Percentiles rank a stretch among this genome's conserved stretches.
Evolutionary conservation across 208 protist species (phyloP).

Genomic region (Crithidia acanthocephali): DNA sequence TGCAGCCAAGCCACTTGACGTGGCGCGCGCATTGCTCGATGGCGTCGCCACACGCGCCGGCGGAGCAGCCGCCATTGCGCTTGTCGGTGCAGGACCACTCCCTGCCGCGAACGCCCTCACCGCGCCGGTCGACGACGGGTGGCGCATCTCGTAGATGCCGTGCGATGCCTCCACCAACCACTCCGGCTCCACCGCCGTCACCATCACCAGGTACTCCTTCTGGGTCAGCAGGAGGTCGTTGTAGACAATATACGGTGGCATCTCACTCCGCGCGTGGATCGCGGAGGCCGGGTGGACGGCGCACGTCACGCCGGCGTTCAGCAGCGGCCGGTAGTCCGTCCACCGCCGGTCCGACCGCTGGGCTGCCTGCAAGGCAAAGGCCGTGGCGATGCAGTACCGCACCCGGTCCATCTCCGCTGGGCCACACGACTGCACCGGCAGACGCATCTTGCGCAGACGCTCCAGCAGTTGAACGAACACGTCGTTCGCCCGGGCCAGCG

Average conservation of each 20-base stretch:
- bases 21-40: neutral
- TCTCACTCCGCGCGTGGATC: slow-evolving; percentile 95
- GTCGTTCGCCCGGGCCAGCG: slow-evolving; percentile 91
- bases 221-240: slow-evolving; percentile 96
- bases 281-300: slow-evolving; percentile 98
- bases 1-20: neutral
- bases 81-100: neutral
- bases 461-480: slow-evolving; percentile 97
- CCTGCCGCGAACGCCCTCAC: neutral
- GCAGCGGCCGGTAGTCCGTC: slow-evolving; percentile 98
- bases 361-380: slow-evolving; percentile 97
- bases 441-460: slow-evolving; percentile 89
- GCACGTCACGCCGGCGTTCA: slow-evolving; percentile 95
- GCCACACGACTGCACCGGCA: slow-evolving; percentile 61
- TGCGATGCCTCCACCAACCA: slow-evolving; percentile 95
- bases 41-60: neutral
- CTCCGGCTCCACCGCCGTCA: slow-evolving; percentile 97
- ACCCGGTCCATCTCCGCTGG: slow-evolving; percentile 91
- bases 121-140: neutral
- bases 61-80: neutral
- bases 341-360: slow-evolving; percentile 92
- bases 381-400: slow-evolving; percentile 94
- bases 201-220: slow-evolving; percentile 97
- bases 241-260: slow-evolving; percentile 99
- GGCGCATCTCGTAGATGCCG: slow-evolving; percentile 66